A percentile compares a stretch with the other conserved stretches of the same genome.
These are phyloP conservation scores for Kwoniella pini DNA, from an alignment of 768 basidiomycete species.

Conservation along the genomic window DNA sequence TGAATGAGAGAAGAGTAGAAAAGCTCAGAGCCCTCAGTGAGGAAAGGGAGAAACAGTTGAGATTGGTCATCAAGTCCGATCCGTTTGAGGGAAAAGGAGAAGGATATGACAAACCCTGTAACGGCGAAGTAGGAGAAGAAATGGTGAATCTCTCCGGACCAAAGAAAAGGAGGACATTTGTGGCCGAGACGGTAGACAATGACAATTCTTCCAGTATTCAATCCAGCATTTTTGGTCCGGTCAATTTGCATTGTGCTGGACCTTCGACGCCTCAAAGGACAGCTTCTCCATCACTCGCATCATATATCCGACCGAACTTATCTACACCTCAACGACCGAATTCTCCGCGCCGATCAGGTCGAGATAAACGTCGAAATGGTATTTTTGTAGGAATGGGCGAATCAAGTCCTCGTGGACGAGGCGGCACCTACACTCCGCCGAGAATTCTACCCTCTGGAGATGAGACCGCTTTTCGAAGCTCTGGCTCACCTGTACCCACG, in stretches of 20 bases:
- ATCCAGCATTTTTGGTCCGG: constrained; percentile 21
- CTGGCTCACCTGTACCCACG: constrained; percentile 29
- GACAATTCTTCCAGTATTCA: constrained; percentile 4
- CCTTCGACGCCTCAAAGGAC: constrained; percentile 19
- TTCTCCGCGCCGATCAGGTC: constrained; percentile 33
- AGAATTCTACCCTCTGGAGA: constrained; percentile 44
- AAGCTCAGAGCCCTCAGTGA: constrained; percentile 38
- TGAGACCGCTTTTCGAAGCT: constrained; percentile 33
- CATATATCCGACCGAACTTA: constrained; percentile 38
- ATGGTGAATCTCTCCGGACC: constrained; percentile 1
- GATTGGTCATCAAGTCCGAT: constrained; percentile 19
- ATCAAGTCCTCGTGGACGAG: constrained; percentile 35
- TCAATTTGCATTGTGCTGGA: neutral
- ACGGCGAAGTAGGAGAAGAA: constrained; percentile 12
- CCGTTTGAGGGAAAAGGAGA: constrained; percentile 7
- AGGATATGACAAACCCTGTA: constrained; percentile 1
- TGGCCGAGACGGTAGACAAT: neutral
- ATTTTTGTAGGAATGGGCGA: constrained; percentile 36
- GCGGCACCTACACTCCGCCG: constrained; percentile 43
- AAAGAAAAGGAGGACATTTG: constrained; percentile 24
- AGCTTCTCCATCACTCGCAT: constrained; percentile 29
- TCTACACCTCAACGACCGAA: constrained; percentile 33
- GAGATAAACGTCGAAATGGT: constrained; percentile 30
- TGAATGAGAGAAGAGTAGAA: constrained; percentile 45
- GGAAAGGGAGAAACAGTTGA: constrained; percentile 38